These are phyloP conservation scores for Melanopsichium pennsylvanicum DNA, from an alignment of 1,284 basidiomycete genomes.

Conservation along the genomic window DNA sequence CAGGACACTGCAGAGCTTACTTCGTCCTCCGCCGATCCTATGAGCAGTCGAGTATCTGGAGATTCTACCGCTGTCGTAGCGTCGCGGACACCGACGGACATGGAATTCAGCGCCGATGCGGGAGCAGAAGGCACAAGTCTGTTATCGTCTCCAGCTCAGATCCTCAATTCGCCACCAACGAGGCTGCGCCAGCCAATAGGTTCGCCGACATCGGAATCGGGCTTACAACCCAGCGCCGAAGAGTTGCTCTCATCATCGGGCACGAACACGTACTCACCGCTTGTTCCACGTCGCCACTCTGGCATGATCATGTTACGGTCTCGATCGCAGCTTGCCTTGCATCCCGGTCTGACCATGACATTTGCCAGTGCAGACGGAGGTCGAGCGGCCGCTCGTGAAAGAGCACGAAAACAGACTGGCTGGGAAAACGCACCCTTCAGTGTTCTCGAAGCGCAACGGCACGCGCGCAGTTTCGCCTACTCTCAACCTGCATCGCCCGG, in stretches of 20 bases:
- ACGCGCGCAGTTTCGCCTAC: conserved; percentile 19
- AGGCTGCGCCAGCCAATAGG: background rate
- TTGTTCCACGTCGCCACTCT: conserved; percentile 50
- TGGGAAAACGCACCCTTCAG: conserved; percentile 57
- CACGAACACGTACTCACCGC: conserved; percentile 11
- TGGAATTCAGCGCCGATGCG: background rate
- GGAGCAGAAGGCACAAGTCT: background rate
- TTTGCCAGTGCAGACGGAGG: conserved; percentile 47
- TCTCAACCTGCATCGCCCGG: conserved; percentile 47
- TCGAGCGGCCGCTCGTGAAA: conserved; percentile 52
- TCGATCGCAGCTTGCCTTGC: conserved; percentile 50
- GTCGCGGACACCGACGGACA: background rate
- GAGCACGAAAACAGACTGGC: conserved; percentile 41
- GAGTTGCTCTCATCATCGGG: conserved; percentile 23
- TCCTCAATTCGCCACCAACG: background rate
- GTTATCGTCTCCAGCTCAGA: background rate
- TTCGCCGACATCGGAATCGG: conserved; percentile 3
- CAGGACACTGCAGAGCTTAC: conserved; percentile 1
- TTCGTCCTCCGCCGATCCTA: background rate
- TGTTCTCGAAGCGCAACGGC: conserved; percentile 47
- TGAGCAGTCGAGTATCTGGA: background rate
- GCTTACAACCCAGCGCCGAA: conserved; percentile 31
- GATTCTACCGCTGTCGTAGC: background rate
- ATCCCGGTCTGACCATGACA: conserved; percentile 36
- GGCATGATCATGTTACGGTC: conserved; percentile 54